phyloP scores from a whole-genome alignment of 2,329 filamentous ascomycete genomes.

The Beauveria asiatica region DNA sequence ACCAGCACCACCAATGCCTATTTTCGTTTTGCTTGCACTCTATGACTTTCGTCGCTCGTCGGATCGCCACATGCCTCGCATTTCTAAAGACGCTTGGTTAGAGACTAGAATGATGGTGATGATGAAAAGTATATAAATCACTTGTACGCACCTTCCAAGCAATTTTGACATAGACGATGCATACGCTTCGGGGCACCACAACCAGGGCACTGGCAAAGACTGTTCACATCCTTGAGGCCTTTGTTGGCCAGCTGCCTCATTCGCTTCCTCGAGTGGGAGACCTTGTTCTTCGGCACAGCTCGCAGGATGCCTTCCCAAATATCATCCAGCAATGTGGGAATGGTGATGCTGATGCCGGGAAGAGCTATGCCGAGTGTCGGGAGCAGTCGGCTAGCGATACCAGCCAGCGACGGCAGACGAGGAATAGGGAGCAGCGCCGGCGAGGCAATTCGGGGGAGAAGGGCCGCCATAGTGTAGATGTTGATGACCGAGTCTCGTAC shows the following conservation, averaged over 20 bases:
- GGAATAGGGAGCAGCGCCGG: constrained; percentile 32
- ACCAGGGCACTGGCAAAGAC: constrained; percentile 78
- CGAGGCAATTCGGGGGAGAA: constrained; percentile 47
- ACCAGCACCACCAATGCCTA: constrained; percentile 3
- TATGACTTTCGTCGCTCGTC: constrained; percentile 6
- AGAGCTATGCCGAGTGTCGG: constrained; percentile 49
- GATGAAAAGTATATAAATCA: not conserved
- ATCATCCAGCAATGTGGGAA: constrained; percentile 58
- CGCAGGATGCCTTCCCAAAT: constrained; percentile 90
- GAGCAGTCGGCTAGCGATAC: constrained; percentile 39
- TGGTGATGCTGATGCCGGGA: constrained; percentile 48
- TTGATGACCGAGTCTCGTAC: not conserved
- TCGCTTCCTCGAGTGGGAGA: constrained; percentile 90
- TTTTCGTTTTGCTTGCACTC: not conserved
- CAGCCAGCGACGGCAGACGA: constrained; percentile 33
- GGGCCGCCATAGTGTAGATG: constrained; percentile 37
- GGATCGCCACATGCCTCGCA: constrained; percentile 34
- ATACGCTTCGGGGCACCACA: constrained; percentile 84
- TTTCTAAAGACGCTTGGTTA: constrained; percentile 27
- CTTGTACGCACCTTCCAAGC: constrained; percentile 62
- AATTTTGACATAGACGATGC: constrained; percentile 81
- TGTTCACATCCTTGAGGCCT: constrained; percentile 81
- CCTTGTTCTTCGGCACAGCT: constrained; percentile 98
- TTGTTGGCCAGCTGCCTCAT: constrained; percentile 94
- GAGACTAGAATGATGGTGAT: not conserved